Conservation (phyloP, 805 yeast genomes). For the Metschnikowia sp. region DNA sequence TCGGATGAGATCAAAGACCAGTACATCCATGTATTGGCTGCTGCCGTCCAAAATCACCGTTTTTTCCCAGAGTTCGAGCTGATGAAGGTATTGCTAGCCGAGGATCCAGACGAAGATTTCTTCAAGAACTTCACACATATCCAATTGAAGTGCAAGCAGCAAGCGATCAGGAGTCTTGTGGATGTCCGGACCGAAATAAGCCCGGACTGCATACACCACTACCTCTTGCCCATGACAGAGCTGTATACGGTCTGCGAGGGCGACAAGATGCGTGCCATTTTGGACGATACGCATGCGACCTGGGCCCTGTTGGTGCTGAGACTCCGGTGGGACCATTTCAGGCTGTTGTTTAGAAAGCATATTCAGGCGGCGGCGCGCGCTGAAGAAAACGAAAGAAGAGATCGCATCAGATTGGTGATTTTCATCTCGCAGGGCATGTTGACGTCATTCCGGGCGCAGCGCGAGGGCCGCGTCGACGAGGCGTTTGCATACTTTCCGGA, state of each 20-base stretch:
- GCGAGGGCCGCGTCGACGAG: slow-evolving; percentile 11
- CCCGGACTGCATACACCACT: slow-evolving; percentile 66
- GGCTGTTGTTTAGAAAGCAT: slow-evolving; percentile 71
- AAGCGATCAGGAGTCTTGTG: slow-evolving; percentile 69
- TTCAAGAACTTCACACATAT: slow-evolving; percentile 76
- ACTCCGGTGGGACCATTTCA: slow-evolving; percentile 76
- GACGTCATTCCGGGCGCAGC: slow-evolving; percentile 26
- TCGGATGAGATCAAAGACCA: slow-evolving; percentile 67
- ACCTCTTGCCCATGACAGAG: slow-evolving; percentile 81
- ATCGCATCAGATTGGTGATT: slow-evolving; percentile 56
- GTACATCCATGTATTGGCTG: slow-evolving; percentile 62
- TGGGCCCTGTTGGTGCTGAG: slow-evolving; percentile 56
- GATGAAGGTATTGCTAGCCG: slow-evolving; percentile 56
- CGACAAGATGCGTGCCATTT: slow-evolving; percentile 53
- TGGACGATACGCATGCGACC: slow-evolving; percentile 62
- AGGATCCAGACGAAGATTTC: slow-evolving; percentile 82
- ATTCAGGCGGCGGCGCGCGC: slow-evolving; percentile 40
- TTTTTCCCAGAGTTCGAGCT: slow-evolving; percentile 54
- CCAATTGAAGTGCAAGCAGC: slow-evolving; percentile 80
- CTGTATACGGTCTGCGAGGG: slow-evolving; percentile 64
- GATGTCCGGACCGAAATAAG: slow-evolving; percentile 46
- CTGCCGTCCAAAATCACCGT: slow-evolving; percentile 49
- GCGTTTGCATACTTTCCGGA: slow-evolving; percentile 26
- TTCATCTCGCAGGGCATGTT: slow-evolving; percentile 51
- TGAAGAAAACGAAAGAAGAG: slow-evolving; percentile 47